phyloP scores from a whole-genome alignment of 345 rosid genomes.

The Mercurialis annua region DNA sequence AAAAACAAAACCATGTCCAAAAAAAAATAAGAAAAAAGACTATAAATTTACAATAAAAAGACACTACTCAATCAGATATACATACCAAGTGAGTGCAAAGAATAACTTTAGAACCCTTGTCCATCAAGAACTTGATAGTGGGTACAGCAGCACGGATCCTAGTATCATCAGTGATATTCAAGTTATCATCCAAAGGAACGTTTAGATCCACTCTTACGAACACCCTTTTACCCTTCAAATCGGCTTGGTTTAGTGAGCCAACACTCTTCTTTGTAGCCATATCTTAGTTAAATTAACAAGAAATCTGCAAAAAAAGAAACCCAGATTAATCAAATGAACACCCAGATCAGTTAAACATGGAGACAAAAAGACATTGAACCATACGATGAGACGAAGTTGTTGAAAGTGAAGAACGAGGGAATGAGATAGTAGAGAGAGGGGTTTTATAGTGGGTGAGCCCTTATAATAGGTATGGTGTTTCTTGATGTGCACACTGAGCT shows the following conservation, averaged over 20 bases:
- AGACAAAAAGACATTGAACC: neutral
- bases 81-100: constrained; percentile 33
- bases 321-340: neutral
- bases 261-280: constrained; percentile 54
- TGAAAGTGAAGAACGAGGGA: neutral
- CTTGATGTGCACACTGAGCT: constrained; percentile 10
- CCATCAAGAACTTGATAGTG: constrained; percentile 31
- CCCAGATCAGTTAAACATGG: constrained; percentile 7
- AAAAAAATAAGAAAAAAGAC: neutral
- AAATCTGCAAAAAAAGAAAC: neutral
- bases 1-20: neutral
- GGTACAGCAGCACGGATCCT: constrained; percentile 40
- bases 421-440: neutral
- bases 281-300: neutral
- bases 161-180: constrained; percentile 31
- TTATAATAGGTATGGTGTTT: neutral
- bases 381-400: neutral
- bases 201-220: constrained; percentile 45
- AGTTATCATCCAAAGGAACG: constrained; percentile 34
- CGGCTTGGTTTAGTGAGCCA: constrained; percentile 42
- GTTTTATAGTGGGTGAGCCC: neutral
- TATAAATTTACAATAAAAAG: neutral
- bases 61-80: neutral
- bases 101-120: constrained; percentile 20
- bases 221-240: constrained; percentile 66